Base-by-base conservation (phyloP, 2,329 filamentous ascomycete genomes). In the Pseudogymnoascus sp. region DNA sequence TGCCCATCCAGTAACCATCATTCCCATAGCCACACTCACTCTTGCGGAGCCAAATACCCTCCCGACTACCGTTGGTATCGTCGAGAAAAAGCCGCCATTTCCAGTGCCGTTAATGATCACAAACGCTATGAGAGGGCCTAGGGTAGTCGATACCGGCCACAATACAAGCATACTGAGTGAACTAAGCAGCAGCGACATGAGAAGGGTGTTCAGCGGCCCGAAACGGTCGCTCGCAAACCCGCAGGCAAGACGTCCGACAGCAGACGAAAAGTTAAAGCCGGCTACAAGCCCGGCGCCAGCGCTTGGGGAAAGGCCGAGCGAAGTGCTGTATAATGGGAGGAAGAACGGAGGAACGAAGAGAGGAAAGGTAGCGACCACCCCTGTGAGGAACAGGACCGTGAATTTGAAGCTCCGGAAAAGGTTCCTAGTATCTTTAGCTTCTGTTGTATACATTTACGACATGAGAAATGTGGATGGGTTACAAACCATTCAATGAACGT, bases 51-150 rank as follows among this genome's bases (percentile, higher is more conserved):
- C 84, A 73, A 86, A 86, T 0, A 84, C 78, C 66, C 80, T 84
- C 0, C 81, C 80, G 0, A 87, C 81, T 1, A 84, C 84, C 0
- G 85, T 86, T 0, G 85, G 85, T 77, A 87, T 85, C 0, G 81
- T 82, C 1, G 81, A 80, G 69, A 88, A 87, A 75, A 87, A 87
- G 0, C 81, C 83, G 0, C 85, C 85, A 67, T 86, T 87, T 4
- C 81, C 78, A 39, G 80, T 73, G 0, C 85, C 85, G 66, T 86
- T 87, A 21, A 87, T 73, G 5, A 86, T 75, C 7, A 82, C 82
- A 68, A 88, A 88, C 0, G 80, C 72, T 14, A 82, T 73, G 29
- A 87, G 70, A 0, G 83, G 83, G 0, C 74, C 81, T 1, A 87
- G 71, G 0, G 80, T 79, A 7, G 75, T 80, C 1, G 82, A 83